Conservation (phyloP, 2,329 filamentous ascomycete genomes). For the Alternaria dauci region DNA sequence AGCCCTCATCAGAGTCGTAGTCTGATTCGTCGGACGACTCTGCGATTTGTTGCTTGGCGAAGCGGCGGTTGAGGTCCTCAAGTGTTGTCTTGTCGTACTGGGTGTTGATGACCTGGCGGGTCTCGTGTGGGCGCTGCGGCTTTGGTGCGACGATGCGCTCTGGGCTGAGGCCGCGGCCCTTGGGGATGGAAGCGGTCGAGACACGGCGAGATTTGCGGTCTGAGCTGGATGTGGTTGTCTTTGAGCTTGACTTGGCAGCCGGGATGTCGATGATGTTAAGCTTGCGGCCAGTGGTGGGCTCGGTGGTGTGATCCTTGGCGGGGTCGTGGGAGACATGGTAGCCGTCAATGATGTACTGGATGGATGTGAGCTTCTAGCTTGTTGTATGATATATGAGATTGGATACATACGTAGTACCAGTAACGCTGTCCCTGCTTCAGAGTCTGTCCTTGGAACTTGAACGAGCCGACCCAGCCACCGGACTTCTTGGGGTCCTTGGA, state of each 20-base stretch:
- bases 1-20: constrained; percentile 76
- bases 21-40: constrained; percentile 55
- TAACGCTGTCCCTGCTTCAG: constrained; percentile 90
- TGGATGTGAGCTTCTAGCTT: constrained; percentile 28
- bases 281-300: constrained; percentile 96
- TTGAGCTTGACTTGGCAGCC: constrained; percentile 56
- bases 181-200: constrained; percentile 73
- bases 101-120: constrained; percentile 83
- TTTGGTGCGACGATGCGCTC: constrained; percentile 92
- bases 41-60: constrained; percentile 71
- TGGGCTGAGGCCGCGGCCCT: constrained; percentile 86
- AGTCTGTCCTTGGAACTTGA: constrained; percentile 89
- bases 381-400: background rate
- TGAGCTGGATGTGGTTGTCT: constrained; percentile 56
- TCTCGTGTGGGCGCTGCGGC: constrained; percentile 86
- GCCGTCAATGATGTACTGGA: constrained; percentile 91
- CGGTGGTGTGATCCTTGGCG: constrained; percentile 84
- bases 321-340: constrained; percentile 98
- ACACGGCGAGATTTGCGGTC: constrained; percentile 61
- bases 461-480: constrained; percentile 93
- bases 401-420: constrained; percentile 87
- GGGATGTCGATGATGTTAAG: constrained; percentile 97
- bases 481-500: constrained; percentile 90
- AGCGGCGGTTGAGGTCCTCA: constrained; percentile 80
- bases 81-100: constrained; percentile 80